A percentile compares a stretch with the other conserved stretches of the same genome.
These are phyloP conservation scores for Diaporthe humulicola DNA, from an alignment of 2,329 filamentous ascomycete species.

Conservation along the genomic window DNA sequence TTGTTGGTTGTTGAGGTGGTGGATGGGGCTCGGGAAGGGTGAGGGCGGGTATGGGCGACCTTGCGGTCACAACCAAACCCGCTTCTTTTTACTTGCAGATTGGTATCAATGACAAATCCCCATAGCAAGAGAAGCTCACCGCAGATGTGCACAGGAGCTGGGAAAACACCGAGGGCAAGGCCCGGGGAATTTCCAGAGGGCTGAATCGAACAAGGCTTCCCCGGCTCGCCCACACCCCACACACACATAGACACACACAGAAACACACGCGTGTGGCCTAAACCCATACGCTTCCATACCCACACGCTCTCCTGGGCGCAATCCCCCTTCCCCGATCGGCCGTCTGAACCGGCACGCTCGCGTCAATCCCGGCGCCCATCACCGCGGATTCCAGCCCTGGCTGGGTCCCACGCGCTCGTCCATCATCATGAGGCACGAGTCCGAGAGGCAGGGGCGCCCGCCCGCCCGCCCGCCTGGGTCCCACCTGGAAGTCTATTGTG, in stretches of 20 bases:
- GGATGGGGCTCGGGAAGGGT: background rate
- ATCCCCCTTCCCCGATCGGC: background rate
- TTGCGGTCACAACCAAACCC: background rate
- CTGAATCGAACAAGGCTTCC: conserved; percentile 28
- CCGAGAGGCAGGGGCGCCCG: background rate
- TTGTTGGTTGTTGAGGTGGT: conserved; percentile 12
- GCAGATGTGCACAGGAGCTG: background rate
- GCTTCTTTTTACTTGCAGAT: background rate
- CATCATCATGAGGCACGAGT: background rate
- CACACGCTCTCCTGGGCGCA: conserved; percentile 5
- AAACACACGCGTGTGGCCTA: background rate
- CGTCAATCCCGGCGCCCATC: conserved; percentile 7
- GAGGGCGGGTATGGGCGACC: no score
- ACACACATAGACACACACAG: background rate
- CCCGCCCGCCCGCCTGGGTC: background rate
- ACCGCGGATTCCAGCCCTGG: conserved; percentile 27
- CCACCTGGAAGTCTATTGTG: conserved; percentile 12
- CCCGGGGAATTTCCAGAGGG: conserved; percentile 22
- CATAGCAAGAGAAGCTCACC: background rate
- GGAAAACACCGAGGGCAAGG: background rate
- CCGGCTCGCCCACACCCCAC: background rate
- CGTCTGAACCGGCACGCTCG: background rate
- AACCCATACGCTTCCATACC: background rate
- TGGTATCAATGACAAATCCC: conserved; percentile 21
- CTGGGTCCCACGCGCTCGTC: conserved; percentile 11